phyloP scores from a whole-genome alignment of 225 moss, liverwort and hornwort genomes.

The Physcomitrium patens region DNA sequence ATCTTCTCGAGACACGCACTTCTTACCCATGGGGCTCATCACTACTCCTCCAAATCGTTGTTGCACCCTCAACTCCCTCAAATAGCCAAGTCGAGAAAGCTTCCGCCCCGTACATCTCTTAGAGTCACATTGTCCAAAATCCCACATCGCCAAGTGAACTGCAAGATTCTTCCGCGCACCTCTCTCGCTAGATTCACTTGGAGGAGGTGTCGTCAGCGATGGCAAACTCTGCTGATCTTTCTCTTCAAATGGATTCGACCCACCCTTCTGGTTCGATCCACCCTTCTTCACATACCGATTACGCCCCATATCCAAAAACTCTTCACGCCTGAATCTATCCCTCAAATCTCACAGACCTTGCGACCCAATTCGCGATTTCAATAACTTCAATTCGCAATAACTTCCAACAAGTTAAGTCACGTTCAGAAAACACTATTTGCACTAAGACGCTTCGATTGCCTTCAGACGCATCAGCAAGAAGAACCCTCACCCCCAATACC shows the following conservation, averaged over 20 bases:
- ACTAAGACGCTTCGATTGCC: no score
- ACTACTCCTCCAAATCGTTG: conserved; percentile 94
- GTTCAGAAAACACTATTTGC: no score
- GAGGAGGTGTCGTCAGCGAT: conserved; percentile 45
- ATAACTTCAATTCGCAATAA: no score
- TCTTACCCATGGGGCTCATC: conserved; percentile 82
- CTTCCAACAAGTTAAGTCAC: no score
- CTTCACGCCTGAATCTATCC: background rate
- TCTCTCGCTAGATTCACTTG: conserved; percentile 49
- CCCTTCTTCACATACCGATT: conserved; percentile 54
- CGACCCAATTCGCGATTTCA: no score
- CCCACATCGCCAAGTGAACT: conserved; percentile 93
- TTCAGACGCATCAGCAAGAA: no score
- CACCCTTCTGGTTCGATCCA: conserved; percentile 35
- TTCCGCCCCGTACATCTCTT: conserved; percentile 98
- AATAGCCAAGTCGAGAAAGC: conserved; percentile 86
- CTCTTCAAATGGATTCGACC: conserved; percentile 56
- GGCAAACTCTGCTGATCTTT: conserved; percentile 77
- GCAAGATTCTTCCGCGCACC: conserved; percentile 67
- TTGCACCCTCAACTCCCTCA: conserved; percentile 88
- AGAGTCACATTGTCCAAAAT: conserved; percentile 95
- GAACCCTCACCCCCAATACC: no score
- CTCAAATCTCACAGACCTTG: no score
- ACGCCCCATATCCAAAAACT: conserved; percentile 49
- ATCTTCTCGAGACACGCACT: conserved; percentile 92